Evolutionary conservation across 108 stramenopile genomes (phyloP), one percentile per base, ranked within the genome.

Genomic region (Mediolabrus comicus): DNA sequence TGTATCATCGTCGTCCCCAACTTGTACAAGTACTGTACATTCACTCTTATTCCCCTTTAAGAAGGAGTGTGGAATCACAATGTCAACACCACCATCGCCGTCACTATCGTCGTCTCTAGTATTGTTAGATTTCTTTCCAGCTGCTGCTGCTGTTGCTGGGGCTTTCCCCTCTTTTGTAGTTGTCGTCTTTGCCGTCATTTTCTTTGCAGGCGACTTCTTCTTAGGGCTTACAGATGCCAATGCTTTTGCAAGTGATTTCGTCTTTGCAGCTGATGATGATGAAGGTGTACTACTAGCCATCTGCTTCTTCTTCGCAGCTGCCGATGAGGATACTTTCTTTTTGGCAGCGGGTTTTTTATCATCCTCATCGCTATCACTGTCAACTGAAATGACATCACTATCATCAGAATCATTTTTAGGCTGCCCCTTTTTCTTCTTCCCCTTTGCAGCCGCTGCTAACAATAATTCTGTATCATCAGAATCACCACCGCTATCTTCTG

Each of bases 1-100:
- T 14, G 68, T 34, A 25, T 87, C 86, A 56, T 87, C 86, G 31
- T 76, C 67, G 17, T 83, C 65, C 35, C 81, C 80, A 2, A 93
- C 75, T 66, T 93, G 87, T 32, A 93, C 75, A 24, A 93, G 60
- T 31, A 93, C 26, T 4, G 78, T 85, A 72, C 86, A 93, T 46
- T 86, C 86, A 39, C 62, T 73, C 14, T 39, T 46, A 16, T 39
- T 36, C 19, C 76, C 71, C 33, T 53, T 67, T 10, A 80, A 55
- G 14, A 80, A 46, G 14, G 79, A 51, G 26, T 75, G 68, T 16
- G 79, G 79, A 27, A 80, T 80, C 27, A 75, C 28, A 34, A 80
- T 46, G 30, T 75, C 69, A 17, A 80, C 69, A 14, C 79, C 79
- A 7, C 56, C 67, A 19, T 63, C 52, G 14, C 28, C 29, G 9